Base-by-base conservation (phyloP, 169 alveolate species). In the Plasmodium blacklocki region DNA sequence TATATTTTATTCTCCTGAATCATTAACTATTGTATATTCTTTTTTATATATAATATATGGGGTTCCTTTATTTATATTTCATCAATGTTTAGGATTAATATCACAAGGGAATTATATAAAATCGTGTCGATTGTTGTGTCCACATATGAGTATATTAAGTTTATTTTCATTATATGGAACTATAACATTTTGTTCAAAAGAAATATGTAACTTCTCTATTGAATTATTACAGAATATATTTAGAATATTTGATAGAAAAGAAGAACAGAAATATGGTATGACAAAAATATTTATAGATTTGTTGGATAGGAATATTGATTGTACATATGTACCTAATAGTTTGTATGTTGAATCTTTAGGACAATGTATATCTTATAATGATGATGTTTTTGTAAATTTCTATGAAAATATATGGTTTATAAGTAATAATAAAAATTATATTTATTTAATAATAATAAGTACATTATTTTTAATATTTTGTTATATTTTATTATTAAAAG, bases 1-100 rank as follows among this genome's bases (percentile, higher is more conserved):
- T 60, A 80, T 80, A 29, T 80, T 80, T 56, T 80, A 80, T 60
- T 80, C 90, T n/a, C 90, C 90, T 12, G 90, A 80, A 80, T 54
- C 90, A 6, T 80, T 80, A 26, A 80, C 90, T 11, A 26, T 80
- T 2, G 90, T 80, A 23, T 80, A 80, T 50, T 66, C 90, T 0
- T 52, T 66, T 56, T 58, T 80, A 9, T 80, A 50, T 71, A 70
- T 67, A 26, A 29, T 80, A 23, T 80, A 80, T 39, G 90, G 73
- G n/a, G 54, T 80, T 68, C 90, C 90, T 2, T 58, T 80, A 60
- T 80, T 80, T 39, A 68, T 80, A 2, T 49, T 80, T 19, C 90
- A 80, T 23, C 83, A 80, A 56, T 80, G 90, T 67, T 50, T 80
- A 23, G 90, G 90, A 5, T 68, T 80, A 71, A 26, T 80, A 19